Percentiles rank a stretch among this genome's conserved stretches.
Conservation (phyloP, 352 stramenopile genomes). For the Globisporangium splendens region DNA sequence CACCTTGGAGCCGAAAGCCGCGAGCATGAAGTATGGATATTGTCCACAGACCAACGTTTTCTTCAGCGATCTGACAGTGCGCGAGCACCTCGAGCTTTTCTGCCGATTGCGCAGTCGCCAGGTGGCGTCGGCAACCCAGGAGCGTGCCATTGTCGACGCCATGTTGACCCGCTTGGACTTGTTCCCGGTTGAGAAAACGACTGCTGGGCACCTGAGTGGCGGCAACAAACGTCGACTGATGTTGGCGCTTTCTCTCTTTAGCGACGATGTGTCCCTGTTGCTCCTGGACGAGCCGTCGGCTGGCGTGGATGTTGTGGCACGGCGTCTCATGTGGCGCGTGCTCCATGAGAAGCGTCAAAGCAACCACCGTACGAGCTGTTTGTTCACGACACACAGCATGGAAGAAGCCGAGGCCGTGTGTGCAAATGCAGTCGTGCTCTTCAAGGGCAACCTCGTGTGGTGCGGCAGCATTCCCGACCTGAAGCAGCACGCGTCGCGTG, state of each 20-base stretch:
- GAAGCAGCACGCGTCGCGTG: conserved; percentile 63
- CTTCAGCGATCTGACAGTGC: conserved; percentile 66
- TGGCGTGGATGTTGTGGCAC: conserved; percentile 75
- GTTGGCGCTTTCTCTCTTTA: conserved; percentile 69
- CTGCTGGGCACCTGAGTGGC: conserved; percentile 62
- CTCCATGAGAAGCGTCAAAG: conserved; percentile 56
- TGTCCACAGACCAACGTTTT: conserved; percentile 78
- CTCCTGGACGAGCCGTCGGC: conserved; percentile 81
- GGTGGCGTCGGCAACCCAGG: conserved; percentile 16
- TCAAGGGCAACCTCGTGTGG: conserved; percentile 72
- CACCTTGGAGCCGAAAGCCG: conserved; percentile 44
- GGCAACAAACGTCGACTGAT: conserved; percentile 82
- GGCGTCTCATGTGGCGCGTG: conserved; percentile 77
- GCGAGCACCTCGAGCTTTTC: conserved; percentile 76
- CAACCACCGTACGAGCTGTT: conserved; percentile 45
- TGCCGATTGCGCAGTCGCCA: conserved; percentile 45
- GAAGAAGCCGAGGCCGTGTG: conserved; percentile 83
- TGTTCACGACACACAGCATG: conserved; percentile 87
- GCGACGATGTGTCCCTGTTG: conserved; percentile 58
- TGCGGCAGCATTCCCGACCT: conserved; percentile 73
- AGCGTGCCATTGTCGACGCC: conserved; percentile 30
- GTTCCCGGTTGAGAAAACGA: conserved; percentile 53
- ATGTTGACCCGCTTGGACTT: conserved; percentile 59
- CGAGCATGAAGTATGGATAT: conserved; percentile 67
- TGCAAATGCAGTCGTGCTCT: conserved; percentile 73